Evolutionary conservation across 192 early-diverging fungal genomes (phyloP).

Genomic region (Coemansia sp.): DNA sequence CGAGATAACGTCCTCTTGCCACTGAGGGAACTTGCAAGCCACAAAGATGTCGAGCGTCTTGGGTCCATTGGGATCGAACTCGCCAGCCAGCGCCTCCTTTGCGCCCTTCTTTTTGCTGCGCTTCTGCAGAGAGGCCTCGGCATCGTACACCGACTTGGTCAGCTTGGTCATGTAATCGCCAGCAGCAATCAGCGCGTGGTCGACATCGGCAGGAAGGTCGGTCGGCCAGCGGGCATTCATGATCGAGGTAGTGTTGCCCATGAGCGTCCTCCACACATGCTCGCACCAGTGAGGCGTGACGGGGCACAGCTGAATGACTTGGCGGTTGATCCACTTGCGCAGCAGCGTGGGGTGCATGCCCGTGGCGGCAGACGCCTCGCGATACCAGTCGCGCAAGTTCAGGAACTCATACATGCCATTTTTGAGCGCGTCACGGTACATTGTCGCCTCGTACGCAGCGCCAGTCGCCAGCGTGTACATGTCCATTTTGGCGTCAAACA

Average conservation of each 20-base stretch:
- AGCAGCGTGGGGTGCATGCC: slow-evolving; percentile 92
- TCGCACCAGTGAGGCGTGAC: slow-evolving; percentile 96
- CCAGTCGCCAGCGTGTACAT: slow-evolving; percentile 70
- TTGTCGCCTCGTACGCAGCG: slow-evolving; percentile 74
- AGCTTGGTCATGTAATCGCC: slow-evolving; percentile 81
- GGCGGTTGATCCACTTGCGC: slow-evolving; percentile 79
- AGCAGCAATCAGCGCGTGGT: slow-evolving; percentile 74
- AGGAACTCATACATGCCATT: slow-evolving; percentile 89
- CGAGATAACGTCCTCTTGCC: slow-evolving; percentile 80
- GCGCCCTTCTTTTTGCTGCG: slow-evolving; percentile 81
- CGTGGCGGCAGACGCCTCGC: slow-evolving; percentile 67
- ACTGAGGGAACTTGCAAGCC: slow-evolving; percentile 85
- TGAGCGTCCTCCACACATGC: slow-evolving; percentile 80
- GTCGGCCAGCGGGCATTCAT: slow-evolving; percentile 72
- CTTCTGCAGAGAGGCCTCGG: slow-evolving; percentile 63
- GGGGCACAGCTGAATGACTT: slow-evolving; percentile 85
- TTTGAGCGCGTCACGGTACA: slow-evolving; percentile 93
- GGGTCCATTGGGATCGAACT: slow-evolving; percentile 63
- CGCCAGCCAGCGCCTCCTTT: slow-evolving; percentile 57
- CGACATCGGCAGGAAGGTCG: slow-evolving; percentile 61
- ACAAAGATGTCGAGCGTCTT: slow-evolving; percentile 82
- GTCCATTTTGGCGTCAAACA: slow-evolving; percentile 94
- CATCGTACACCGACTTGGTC: slow-evolving; percentile 76
- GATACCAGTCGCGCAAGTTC: slow-evolving; percentile 86
- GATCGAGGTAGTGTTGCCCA: slow-evolving; percentile 75